phyloP scores from a whole-genome alignment of 768 basidiomycete genomes.

The Naematelia aurantialba region DNA sequence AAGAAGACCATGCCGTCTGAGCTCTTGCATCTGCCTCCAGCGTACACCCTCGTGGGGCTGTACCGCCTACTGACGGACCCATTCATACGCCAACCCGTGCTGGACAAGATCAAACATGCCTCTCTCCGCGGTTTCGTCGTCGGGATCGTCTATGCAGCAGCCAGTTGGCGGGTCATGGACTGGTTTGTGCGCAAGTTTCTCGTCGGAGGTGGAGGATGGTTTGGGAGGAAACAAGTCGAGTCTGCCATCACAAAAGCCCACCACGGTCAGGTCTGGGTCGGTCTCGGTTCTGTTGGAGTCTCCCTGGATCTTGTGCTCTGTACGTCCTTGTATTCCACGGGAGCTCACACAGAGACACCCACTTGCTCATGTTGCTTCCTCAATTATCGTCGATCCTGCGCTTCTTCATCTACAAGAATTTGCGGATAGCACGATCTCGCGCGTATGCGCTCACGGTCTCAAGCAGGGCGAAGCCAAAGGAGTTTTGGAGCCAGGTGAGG shows the following conservation, averaged over 20 bases:
- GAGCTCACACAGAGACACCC: conserved; percentile 60
- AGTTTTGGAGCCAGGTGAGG: conserved; percentile 64
- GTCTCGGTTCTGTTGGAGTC: conserved; percentile 18
- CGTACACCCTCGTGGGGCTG: conserved; percentile 77
- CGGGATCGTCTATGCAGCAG: conserved; percentile 60
- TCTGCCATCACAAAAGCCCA: conserved; percentile 21
- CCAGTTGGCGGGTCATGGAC: conserved; percentile 68
- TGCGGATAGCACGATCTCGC: conserved; percentile 62
- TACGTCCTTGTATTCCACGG: conserved; percentile 10
- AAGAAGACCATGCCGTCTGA: conserved; percentile 48
- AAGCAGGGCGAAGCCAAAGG: conserved; percentile 73
- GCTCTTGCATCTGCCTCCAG: conserved; percentile 68
- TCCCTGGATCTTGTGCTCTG: conserved; percentile 36
- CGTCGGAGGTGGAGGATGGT: conserved; percentile 20
- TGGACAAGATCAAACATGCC: conserved; percentile 78
- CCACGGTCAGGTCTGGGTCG: conserved; percentile 22
- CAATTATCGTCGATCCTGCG: conserved; percentile 71
- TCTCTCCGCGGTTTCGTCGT: conserved; percentile 65
- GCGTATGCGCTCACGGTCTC: conserved; percentile 70
- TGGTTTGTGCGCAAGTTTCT: conserved; percentile 46
- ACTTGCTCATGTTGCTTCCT: conserved; percentile 66
- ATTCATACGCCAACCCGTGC: conserved; percentile 66
- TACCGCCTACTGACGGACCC: conserved; percentile 77
- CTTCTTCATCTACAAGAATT: conserved; percentile 80
- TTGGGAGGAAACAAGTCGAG: conserved; percentile 20